These are phyloP conservation scores for Erodium texanum DNA, from an alignment of 441 rosid genomes.

Conservation along the genomic window DNA sequence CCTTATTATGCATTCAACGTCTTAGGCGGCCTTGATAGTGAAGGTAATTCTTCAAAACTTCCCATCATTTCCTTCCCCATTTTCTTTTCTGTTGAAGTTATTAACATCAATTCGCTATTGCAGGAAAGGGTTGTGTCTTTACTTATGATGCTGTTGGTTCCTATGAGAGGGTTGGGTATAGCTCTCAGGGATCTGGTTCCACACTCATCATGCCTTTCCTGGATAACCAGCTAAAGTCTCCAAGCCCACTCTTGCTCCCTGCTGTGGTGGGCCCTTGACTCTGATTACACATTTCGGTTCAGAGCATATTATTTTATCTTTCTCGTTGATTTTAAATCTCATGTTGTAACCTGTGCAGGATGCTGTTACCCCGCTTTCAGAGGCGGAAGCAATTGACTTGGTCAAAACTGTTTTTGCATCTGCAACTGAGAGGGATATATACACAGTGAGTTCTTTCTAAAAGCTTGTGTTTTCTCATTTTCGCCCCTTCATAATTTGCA, in stretches of 20 bases:
- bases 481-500: not conserved
- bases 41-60: constrained; percentile 40
- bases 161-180: constrained; percentile 90
- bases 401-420: constrained; percentile 88
- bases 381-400: constrained; percentile 78
- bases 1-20: constrained; percentile 93
- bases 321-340: not conserved
- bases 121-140: constrained; percentile 94
- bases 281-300: not conserved
- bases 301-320: constrained; percentile 3
- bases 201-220: constrained; percentile 85
- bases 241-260: constrained; percentile 88
- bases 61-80: constrained; percentile 7
- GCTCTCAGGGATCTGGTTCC: constrained; percentile 91
- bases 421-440: constrained; percentile 95
- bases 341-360: constrained; percentile 39
- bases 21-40: constrained; percentile 79
- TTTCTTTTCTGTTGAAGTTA: not conserved
- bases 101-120: constrained; percentile 8
- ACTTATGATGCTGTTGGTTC: constrained; percentile 97
- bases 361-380: constrained; percentile 81
- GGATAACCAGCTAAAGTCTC: constrained; percentile 91
- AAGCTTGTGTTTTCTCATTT: not conserved
- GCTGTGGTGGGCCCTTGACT: constrained; percentile 41
- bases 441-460: constrained; percentile 52